Evolutionary conservation across 2,329 filamentous ascomycete species (phyloP), one percentile per base, ranked within the genome.

Genomic region (Cytospora leucostoma): DNA sequence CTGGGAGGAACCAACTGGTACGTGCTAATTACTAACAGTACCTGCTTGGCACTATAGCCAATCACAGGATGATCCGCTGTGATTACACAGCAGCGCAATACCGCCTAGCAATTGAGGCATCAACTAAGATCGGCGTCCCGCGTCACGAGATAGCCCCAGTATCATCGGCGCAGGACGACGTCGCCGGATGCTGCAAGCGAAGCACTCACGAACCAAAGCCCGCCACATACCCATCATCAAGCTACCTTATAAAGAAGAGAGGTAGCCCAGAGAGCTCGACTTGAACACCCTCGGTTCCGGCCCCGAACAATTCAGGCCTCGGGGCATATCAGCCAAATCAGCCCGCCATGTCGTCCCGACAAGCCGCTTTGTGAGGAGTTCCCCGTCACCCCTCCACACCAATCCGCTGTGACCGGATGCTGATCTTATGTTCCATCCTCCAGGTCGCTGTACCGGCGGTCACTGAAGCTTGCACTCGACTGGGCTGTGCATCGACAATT

Each of bases 401-500:
- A 59, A 56, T 50, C 21, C 44, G 40, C 40, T 19, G n/a, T n/a
- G 40, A 47, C 17, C 21, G 44, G 19, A 47, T 27, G 62, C 69
- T 72, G 66, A 72, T 57, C 13, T 40, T n/a, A 4, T 8, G 33
- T 47, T 62, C 56, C 40, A 61, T 56, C 50, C 27, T 21, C 7
- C 66, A 89, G 86, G 70, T 88, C 86, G 50, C 89, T 99, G 66
- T 99, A 99, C 79, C 89, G 94, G 74, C 92, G 93, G 70, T 93
- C 93, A 33, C 79, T 99, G 74, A 97, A 97, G 84, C 88, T 97
- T 68, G 85, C 95, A 50, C 87, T 98, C 69, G 93, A 97, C 81
- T 99, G 95, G 95, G 87, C 92, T 63, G 93, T 98, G 67, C 91
- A 97, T 75, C 87, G 95, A 70, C 87, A 94, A 72, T 80, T 97